Evolutionary conservation across 306 rosid genomes (phyloP).

Genomic region (Rubus idaeus): DNA sequence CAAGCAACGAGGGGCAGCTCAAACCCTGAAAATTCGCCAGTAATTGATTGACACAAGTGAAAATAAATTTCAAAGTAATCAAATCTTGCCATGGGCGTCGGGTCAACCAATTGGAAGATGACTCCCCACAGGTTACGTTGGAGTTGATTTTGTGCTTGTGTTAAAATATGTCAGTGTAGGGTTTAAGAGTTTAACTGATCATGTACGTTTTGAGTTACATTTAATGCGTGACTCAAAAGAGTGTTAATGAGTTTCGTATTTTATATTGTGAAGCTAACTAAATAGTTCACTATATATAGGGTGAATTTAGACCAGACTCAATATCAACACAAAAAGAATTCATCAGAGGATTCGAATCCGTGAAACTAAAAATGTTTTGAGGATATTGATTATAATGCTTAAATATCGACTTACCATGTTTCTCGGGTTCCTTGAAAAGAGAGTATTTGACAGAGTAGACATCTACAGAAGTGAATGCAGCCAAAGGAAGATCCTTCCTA

Average conservation of each 20-base stretch:
- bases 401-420: conserved; percentile 39
- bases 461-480: conserved; percentile 56
- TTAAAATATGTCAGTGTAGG: too few relatives aligned
- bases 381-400: neutral
- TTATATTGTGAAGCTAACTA: too few relatives aligned
- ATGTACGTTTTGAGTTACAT: too few relatives aligned
- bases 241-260: too few relatives aligned
- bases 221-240: too few relatives aligned
- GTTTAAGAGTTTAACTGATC: too few relatives aligned
- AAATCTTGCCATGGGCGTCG: neutral
- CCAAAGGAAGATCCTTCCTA: conserved; percentile 41
- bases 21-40: conserved; percentile 39
- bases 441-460: conserved; percentile 34
- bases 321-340: neutral
- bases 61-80: neutral
- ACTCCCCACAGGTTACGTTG: too few relatives aligned
- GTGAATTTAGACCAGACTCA: too few relatives aligned
- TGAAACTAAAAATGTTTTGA: neutral
- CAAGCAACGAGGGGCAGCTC: conserved; percentile 41
- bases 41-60: neutral
- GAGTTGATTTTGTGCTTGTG: too few relatives aligned
- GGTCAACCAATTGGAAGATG: conserved; percentile 29
- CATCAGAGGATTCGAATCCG: neutral
- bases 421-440: conserved; percentile 35
- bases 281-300: too few relatives aligned